phyloP scores from a whole-genome alignment of 2,329 filamentous ascomycete species.

The Aspergillus glaucus region DNA sequence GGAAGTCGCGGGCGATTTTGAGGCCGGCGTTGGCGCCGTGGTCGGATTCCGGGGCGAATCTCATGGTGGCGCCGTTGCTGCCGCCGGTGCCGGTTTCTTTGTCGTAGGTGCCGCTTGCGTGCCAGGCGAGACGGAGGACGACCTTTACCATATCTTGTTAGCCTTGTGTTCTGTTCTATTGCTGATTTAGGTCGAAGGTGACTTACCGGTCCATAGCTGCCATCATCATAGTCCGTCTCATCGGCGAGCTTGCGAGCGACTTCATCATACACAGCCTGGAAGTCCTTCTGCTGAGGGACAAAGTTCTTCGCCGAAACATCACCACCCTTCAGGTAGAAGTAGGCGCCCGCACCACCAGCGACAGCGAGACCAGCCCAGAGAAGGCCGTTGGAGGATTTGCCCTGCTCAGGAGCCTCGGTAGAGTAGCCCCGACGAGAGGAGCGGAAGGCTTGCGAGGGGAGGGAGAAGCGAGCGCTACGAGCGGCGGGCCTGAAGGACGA shows the following conservation, averaged over 20 bases:
- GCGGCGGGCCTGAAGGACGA: constrained; percentile 37
- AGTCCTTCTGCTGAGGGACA: constrained; percentile 74
- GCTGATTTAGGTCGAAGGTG: neutral
- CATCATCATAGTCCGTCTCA: constrained; percentile 92
- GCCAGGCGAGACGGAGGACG: constrained; percentile 46
- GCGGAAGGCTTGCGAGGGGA: constrained; percentile 61
- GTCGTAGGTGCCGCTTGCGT: constrained; percentile 88
- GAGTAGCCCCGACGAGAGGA: constrained; percentile 74
- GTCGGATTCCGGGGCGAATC: constrained; percentile 79
- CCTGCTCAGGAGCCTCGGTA: constrained; percentile 51
- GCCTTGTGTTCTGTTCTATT: neutral
- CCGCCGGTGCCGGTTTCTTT: constrained; percentile 81
- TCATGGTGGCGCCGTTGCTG: constrained; percentile 95
- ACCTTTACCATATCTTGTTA: neutral
- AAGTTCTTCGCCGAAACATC: constrained; percentile 50
- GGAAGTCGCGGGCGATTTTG: constrained; percentile 78
- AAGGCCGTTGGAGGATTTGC: constrained; percentile 47
- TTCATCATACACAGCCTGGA: constrained; percentile 90
- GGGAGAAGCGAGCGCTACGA: constrained; percentile 54
- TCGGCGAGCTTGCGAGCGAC: constrained; percentile 75
- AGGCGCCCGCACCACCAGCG: constrained; percentile 59
- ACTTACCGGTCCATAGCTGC: constrained; percentile 77
- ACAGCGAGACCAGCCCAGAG: constrained; percentile 55
- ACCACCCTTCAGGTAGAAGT: constrained; percentile 54
- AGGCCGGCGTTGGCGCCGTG: constrained; percentile 94